phyloP scores from a whole-genome alignment of 306 rosid species.

The Prunus mume region DNA sequence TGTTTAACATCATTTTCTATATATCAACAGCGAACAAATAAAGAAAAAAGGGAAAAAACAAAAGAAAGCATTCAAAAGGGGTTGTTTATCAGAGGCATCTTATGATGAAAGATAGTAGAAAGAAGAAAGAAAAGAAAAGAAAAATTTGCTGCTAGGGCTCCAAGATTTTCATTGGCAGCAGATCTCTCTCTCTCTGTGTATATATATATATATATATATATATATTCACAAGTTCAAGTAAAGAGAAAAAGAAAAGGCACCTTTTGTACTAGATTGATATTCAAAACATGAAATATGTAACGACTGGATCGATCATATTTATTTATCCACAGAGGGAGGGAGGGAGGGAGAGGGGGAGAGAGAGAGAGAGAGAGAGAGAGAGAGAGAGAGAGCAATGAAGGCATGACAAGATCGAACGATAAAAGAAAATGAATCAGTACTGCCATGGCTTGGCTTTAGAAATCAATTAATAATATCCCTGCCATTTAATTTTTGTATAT shows the following conservation, averaged over 20 bases:
- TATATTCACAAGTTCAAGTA: constrained; percentile 20
- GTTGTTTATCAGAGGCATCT: constrained; percentile 12
- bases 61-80: not conserved
- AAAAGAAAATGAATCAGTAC: not conserved
- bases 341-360: constrained; percentile 21
- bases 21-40: not conserved
- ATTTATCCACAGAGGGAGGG: not conserved
- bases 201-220: too few species aligned
- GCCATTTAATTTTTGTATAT: not conserved
- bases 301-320: constrained; percentile 22
- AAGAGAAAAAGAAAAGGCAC: constrained; percentile 39
- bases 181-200: not conserved
- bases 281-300: constrained; percentile 39
- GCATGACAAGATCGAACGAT: not conserved
- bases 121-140: not conserved
- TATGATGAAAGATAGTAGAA: constrained; percentile 21
- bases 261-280: constrained; percentile 39
- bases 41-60: not conserved
- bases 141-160: constrained; percentile 1
- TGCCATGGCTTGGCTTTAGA: not conserved
- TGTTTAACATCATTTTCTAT: not conserved
- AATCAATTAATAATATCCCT: not conserved
- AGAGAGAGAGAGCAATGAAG: constrained; percentile 12
- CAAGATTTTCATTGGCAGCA: too few species aligned
- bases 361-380: constrained; percentile 21